phyloP scores from a whole-genome alignment of 768 basidiomycete genomes.

The Suillus lakei region DNA sequence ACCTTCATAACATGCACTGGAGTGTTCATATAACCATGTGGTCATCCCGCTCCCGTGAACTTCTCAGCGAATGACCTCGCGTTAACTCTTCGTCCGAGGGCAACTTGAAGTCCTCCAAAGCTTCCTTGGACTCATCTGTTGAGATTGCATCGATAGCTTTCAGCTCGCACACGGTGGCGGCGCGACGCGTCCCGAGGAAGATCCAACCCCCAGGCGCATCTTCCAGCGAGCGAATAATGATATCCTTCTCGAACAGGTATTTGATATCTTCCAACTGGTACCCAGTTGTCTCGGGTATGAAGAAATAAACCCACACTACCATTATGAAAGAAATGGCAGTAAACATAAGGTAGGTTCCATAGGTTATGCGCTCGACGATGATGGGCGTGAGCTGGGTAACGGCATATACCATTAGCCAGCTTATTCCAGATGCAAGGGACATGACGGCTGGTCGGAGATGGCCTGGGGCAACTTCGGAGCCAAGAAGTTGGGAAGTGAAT shows the following conservation, averaged over 20 bases:
- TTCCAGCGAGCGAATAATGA: conserved; percentile 32
- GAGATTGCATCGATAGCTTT: conserved; percentile 9
- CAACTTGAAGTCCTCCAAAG: neutral
- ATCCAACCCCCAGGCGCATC: conserved; percentile 40
- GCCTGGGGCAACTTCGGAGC: conserved; percentile 40
- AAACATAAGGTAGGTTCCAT: conserved; percentile 38
- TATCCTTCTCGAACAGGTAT: conserved; percentile 36
- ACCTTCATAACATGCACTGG: too few species aligned
- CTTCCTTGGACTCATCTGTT: neutral
- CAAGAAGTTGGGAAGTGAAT: conserved; percentile 39
- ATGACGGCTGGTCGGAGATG: conserved; percentile 39
- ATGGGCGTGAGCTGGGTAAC: conserved; percentile 41
- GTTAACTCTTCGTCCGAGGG: too few species aligned
- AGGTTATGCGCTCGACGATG: conserved; percentile 33
- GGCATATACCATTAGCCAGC: conserved; percentile 44
- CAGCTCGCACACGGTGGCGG: conserved; percentile 30
- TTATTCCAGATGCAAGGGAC: conserved; percentile 33
- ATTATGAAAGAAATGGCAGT: conserved; percentile 34
- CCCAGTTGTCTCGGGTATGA: conserved; percentile 45
- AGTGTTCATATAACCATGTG: too few species aligned
- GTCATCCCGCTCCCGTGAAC: too few species aligned
- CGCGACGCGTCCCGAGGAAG: conserved; percentile 27
- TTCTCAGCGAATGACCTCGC: too few species aligned
- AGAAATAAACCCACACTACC: conserved; percentile 37
- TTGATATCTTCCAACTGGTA: conserved; percentile 44